Conservation (phyloP, 208 protist genomes). For the Crithidia fasciculata region DNA sequence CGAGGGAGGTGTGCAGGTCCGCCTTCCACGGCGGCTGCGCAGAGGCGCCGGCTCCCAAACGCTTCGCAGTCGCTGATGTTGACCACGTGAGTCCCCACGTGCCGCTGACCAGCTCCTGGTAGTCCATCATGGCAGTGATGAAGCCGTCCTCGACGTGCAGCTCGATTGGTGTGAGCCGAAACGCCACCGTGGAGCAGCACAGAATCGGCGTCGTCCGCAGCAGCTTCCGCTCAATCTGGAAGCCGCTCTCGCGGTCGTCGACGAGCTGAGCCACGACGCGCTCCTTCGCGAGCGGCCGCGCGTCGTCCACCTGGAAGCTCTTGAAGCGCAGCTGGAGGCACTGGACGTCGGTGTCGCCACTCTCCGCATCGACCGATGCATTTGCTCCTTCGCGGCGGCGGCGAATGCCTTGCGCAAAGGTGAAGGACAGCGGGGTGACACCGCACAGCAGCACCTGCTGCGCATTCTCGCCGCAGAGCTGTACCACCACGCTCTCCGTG, state of each 20-base stretch:
- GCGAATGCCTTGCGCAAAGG: constrained; percentile 49
- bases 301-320: constrained; percentile 76
- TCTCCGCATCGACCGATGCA: background rate
- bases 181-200: constrained; percentile 44
- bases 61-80: background rate
- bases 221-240: constrained; percentile 53
- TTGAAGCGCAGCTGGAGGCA: constrained; percentile 47
- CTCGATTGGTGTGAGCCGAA: constrained; percentile 52
- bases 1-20: background rate
- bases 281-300: constrained; percentile 62
- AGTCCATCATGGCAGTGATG: constrained; percentile 56
- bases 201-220: constrained; percentile 69
- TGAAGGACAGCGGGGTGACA: constrained; percentile 48
- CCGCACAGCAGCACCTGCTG: constrained; percentile 51
- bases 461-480: constrained; percentile 39
- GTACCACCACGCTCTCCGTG: constrained; percentile 55
- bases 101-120: constrained; percentile 34
- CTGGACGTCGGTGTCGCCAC: constrained; percentile 50
- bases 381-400: constrained; percentile 1
- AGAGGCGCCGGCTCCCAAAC: background rate
- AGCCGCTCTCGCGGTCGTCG: constrained; percentile 37
- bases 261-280: constrained; percentile 68
- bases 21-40: background rate
- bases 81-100: constrained; percentile 25
- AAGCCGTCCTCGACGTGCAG: constrained; percentile 81